phyloP scores from a whole-genome alignment of 2,329 filamentous ascomycete species.

The Epicoccum sorghinum region DNA sequence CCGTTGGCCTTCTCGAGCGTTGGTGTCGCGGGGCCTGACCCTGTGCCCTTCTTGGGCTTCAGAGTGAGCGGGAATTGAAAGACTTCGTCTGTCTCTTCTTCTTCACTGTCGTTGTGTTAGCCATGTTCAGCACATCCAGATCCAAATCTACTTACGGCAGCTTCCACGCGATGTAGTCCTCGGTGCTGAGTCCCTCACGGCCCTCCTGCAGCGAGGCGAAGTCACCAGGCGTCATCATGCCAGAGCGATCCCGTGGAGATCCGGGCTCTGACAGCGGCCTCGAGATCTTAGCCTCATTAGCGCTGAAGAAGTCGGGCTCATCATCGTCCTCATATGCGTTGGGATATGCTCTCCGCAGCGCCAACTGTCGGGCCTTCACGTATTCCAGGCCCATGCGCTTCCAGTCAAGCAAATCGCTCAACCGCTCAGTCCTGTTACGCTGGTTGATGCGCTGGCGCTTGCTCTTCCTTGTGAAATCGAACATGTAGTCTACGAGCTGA shows the following conservation, averaged over 20 bases:
- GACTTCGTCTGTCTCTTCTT: slow-evolving; percentile 89
- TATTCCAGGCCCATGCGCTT: slow-evolving; percentile 99
- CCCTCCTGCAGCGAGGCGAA: slow-evolving; percentile 96
- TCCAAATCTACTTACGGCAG: slow-evolving; percentile 75
- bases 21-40: slow-evolving; percentile 40
- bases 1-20: slow-evolving; percentile 39
- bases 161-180: slow-evolving; percentile 98
- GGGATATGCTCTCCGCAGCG: slow-evolving; percentile 89
- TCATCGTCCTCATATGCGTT: slow-evolving; percentile 77
- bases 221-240: slow-evolving; percentile 99
- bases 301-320: slow-evolving; percentile 88
- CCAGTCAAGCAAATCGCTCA: slow-evolving; percentile 96
- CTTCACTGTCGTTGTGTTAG: slow-evolving; percentile 61
- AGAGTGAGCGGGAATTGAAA: slow-evolving; percentile 74
- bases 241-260: slow-evolving; percentile 85
- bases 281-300: slow-evolving; percentile 93
- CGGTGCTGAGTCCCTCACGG: slow-evolving; percentile 88
- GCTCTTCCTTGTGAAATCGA: slow-evolving; percentile 90
- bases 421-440: slow-evolving; percentile 90
- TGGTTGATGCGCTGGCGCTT: slow-evolving; percentile 98
- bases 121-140: background rate
- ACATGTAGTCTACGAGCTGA: slow-evolving; percentile 91
- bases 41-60: slow-evolving; percentile 52
- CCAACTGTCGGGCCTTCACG: slow-evolving; percentile 93
- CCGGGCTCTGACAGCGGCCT: slow-evolving; percentile 92